Conservation (phyloP, 2,329 filamentous ascomycete genomes). For the Nannizzia gypsea region DNA sequence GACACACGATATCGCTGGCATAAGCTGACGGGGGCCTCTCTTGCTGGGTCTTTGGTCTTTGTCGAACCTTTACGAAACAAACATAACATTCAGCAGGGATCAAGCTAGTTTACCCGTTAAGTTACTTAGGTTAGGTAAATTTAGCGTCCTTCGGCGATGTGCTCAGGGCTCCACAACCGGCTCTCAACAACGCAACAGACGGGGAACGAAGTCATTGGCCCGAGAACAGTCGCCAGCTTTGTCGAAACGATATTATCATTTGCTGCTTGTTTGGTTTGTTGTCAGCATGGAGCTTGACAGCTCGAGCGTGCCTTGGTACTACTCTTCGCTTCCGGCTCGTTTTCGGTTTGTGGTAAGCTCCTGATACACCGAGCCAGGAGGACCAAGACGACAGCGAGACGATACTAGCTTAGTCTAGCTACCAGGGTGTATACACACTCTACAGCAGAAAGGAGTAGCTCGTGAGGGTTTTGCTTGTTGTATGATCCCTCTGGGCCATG, state of each 20-base stretch:
- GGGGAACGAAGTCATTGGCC: slow-evolving; percentile 2
- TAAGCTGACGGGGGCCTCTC: background rate
- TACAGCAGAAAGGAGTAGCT: background rate
- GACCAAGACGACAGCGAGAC: too few species aligned
- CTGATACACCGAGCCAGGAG: too few species aligned
- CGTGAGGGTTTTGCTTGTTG: background rate
- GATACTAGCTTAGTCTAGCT: too few species aligned
- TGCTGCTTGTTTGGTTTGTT: background rate
- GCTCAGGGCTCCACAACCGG: slow-evolving; percentile 1
- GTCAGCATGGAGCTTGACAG: background rate
- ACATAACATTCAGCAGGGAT: background rate
- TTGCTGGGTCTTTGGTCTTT: background rate
- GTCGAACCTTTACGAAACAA: slow-evolving; percentile 2
- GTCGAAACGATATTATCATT: background rate
- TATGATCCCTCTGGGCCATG: background rate
- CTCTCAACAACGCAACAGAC: background rate
- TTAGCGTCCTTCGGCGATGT: slow-evolving; percentile 2
- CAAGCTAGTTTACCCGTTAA: slow-evolving; percentile 5
- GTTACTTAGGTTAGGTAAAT: slow-evolving; percentile 5
- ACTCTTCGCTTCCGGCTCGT: background rate
- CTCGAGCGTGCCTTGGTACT: background rate
- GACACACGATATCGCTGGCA: background rate
- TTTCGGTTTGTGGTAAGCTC: too few species aligned
- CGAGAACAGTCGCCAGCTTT: background rate
- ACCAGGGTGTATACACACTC: too few species aligned